phyloP scores from a whole-genome alignment of 129 eudicot genomes.

The Helichrysum umbraculigerum region DNA sequence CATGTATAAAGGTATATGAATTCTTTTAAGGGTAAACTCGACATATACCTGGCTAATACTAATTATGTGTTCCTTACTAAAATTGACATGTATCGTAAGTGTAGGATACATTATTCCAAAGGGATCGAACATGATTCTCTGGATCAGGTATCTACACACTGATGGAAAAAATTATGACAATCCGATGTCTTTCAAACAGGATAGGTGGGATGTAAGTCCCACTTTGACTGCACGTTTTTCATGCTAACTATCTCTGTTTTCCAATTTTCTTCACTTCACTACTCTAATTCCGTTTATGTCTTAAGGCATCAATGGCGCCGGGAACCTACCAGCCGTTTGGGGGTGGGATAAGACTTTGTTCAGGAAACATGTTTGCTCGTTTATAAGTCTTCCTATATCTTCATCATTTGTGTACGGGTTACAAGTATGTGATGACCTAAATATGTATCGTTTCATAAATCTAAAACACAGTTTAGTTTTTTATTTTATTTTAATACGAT shows the following conservation, averaged over 20 bases:
- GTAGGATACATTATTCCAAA: slow-evolving; percentile 45
- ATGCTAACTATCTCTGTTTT: background rate
- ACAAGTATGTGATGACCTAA: slow-evolving; percentile 30
- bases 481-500: too few relatives aligned
- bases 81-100: too few relatives aligned
- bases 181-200: slow-evolving; percentile 50
- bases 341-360: slow-evolving; percentile 45
- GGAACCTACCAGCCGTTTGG: slow-evolving; percentile 51
- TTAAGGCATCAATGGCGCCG: slow-evolving; percentile 29
- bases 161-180: slow-evolving; percentile 47
- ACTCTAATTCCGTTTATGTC: background rate
- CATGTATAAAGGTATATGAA: slow-evolving; percentile 36
- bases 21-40: too few relatives aligned
- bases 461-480: too few relatives aligned
- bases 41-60: background rate
- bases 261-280: too few relatives aligned
- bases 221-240: too few relatives aligned
- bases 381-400: slow-evolving; percentile 46
- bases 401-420: slow-evolving; percentile 43
- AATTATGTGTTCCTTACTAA: background rate
- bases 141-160: slow-evolving; percentile 47
- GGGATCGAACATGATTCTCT: slow-evolving; percentile 46
- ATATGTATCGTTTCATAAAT: background rate
- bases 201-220: slow-evolving; percentile 53
- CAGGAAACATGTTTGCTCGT: slow-evolving; percentile 52